A percentile compares a stretch with the other conserved stretches of the same genome.
phyloP scores from a whole-genome alignment of 495 filamentous ascomycete species.

The Hapsidospora chrysogenum region DNA sequence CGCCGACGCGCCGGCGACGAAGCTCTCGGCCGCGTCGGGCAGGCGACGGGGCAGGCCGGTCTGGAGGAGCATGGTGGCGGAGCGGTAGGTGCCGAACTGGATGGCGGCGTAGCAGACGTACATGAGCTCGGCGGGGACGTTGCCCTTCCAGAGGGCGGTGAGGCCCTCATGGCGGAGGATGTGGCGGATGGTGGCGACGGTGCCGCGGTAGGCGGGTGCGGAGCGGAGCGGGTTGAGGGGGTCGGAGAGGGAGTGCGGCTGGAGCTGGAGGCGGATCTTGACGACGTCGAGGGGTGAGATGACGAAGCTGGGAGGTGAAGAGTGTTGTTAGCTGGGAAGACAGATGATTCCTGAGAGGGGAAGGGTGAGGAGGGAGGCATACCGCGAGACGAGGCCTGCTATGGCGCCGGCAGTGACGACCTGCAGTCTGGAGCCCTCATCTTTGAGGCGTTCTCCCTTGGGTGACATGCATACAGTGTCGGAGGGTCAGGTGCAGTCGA shows the following conservation, averaged over 20 bases:
- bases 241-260: conserved; percentile 63
- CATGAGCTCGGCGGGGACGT: conserved; percentile 83
- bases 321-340: background rate
- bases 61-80: conserved; percentile 43
- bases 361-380: conserved; percentile 41
- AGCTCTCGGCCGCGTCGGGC: conserved; percentile 42
- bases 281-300: conserved; percentile 88
- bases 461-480: conserved; percentile 75
- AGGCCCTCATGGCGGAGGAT: conserved; percentile 70
- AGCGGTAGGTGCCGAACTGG: conserved; percentile 85
- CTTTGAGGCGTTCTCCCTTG: conserved; percentile 60
- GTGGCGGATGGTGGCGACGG: conserved; percentile 53
- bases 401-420: conserved; percentile 71
- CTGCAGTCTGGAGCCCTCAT: conserved; percentile 80
- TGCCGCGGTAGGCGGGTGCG: conserved; percentile 64
- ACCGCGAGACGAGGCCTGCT: conserved; percentile 84
- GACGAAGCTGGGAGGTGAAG: conserved; percentile 44
- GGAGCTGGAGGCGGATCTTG: conserved; percentile 91
- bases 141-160: conserved; percentile 91
- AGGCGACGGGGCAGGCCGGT: conserved; percentile 14
- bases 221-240: conserved; percentile 35
- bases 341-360: background rate
- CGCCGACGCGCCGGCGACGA: conserved; percentile 64
- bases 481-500: too few species aligned
- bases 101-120: conserved; percentile 78